Conservation (phyloP, 1,284 basidiomycete species). For the Malassezia restricta region DNA sequence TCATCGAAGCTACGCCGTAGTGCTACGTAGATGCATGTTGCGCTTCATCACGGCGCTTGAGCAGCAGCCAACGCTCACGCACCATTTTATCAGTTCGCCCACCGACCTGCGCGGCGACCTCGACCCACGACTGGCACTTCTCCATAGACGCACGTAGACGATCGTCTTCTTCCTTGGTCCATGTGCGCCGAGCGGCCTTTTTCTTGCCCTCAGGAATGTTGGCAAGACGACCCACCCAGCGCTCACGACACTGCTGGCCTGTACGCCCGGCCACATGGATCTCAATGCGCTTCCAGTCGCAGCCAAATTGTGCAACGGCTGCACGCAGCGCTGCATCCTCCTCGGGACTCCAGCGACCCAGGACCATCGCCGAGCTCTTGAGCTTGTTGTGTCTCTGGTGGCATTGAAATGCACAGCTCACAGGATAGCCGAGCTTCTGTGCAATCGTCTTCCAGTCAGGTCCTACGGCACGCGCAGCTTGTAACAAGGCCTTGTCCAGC, state of each 20-base stretch:
- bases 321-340: constrained; percentile 15
- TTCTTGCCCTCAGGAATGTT: constrained; percentile 15
- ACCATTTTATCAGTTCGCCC: constrained; percentile 17
- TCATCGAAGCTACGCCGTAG: constrained; percentile 16
- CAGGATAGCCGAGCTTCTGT: not conserved
- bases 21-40: not conserved
- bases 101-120: constrained; percentile 12
- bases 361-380: constrained; percentile 1
- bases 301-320: constrained; percentile 12
- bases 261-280: constrained; percentile 11
- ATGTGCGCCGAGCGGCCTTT: constrained; percentile 11
- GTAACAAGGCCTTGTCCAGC: constrained; percentile 5
- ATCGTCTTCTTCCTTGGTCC: constrained; percentile 13
- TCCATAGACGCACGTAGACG: constrained; percentile 13
- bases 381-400: constrained; percentile 15
- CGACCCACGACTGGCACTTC: constrained; percentile 14
- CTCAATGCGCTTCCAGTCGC: constrained; percentile 17
- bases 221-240: constrained; percentile 16
- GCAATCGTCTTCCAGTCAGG: constrained; percentile 15
- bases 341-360: constrained; percentile 12
- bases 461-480: constrained; percentile 1
- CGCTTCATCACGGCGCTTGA: constrained; percentile 11
- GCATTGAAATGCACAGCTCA: constrained; percentile 3
- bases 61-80: constrained; percentile 15
- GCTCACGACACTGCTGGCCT: constrained; percentile 17